Conservation (phyloP, 371 early-diverging fungal genomes). For the Mucor saturninus region DNA sequence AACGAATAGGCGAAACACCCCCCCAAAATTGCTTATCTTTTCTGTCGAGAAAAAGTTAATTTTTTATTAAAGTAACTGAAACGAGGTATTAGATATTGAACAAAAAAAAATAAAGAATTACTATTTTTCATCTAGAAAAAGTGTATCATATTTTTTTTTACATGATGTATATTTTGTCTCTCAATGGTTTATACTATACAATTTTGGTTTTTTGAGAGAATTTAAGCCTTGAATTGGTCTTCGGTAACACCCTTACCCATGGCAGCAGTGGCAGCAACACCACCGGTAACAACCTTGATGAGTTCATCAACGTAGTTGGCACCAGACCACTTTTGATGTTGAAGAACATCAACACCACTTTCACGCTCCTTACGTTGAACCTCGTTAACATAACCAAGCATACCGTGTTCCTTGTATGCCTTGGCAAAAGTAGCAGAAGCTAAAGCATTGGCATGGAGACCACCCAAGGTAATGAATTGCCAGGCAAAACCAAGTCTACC, state of each 20-base stretch:
- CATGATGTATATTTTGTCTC: too few relatives aligned
- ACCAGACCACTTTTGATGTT: constrained; percentile 99
- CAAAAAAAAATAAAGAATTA: too few relatives aligned
- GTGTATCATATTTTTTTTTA: too few relatives aligned
- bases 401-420: constrained; percentile 87
- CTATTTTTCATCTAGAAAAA: too few relatives aligned
- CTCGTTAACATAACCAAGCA: constrained; percentile 94
- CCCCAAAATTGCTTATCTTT: too few relatives aligned
- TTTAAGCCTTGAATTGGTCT: constrained; percentile 66
- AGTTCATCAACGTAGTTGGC: constrained; percentile 93
- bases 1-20: too few relatives aligned
- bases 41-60: too few relatives aligned
- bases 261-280: constrained; percentile 95
- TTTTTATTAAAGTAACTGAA: too few relatives aligned
- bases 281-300: constrained; percentile 92
- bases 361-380: constrained; percentile 95
- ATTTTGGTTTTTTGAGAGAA: too few relatives aligned
- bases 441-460: constrained; percentile 94
- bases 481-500: constrained; percentile 93
- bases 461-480: constrained; percentile 98
- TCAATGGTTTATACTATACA: too few relatives aligned
- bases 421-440: constrained; percentile 89
- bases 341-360: constrained; percentile 90
- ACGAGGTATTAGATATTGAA: too few relatives aligned
- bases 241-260: constrained; percentile 95